Conservation (phyloP, 768 basidiomycete genomes). For the Podaxis sp. region DNA sequence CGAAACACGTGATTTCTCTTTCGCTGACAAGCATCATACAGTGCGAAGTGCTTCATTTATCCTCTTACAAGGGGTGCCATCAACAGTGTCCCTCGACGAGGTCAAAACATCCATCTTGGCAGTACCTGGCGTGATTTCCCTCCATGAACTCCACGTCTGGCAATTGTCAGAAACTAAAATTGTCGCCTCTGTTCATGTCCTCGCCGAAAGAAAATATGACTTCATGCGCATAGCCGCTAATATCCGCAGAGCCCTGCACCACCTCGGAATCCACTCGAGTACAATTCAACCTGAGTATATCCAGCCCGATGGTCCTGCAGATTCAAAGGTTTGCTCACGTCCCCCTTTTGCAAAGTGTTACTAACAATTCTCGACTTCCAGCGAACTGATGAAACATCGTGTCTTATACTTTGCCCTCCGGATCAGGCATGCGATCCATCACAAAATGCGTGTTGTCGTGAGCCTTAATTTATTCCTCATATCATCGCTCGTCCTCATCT, state of each 20-base stretch:
- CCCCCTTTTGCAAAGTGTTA: neutral
- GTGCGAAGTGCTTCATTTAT: conserved; percentile 93
- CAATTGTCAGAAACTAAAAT: conserved; percentile 94
- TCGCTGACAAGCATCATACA: conserved; percentile 24
- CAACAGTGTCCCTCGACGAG: conserved; percentile 85
- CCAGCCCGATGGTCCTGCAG: conserved; percentile 40
- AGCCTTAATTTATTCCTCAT: conserved; percentile 30
- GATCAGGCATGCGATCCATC: conserved; percentile 66
- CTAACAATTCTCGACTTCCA: conserved; percentile 22
- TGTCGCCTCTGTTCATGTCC: conserved; percentile 94
- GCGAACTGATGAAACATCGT: conserved; percentile 55
- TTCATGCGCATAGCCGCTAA: conserved; percentile 89
- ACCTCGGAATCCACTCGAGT: conserved; percentile 91
- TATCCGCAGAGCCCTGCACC: conserved; percentile 82
- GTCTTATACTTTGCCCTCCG: conserved; percentile 71
- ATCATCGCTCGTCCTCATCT: conserved; percentile 11
- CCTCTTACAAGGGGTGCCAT: conserved; percentile 90
- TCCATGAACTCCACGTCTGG: conserved; percentile 98
- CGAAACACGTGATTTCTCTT: no score
- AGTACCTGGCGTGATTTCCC: conserved; percentile 81
- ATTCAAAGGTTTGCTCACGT: neutral
- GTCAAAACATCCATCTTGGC: conserved; percentile 78
- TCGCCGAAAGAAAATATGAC: conserved; percentile 76
- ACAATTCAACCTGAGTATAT: conserved; percentile 92
- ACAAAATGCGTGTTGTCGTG: conserved; percentile 81